Base-by-base conservation (phyloP, 2,329 filamentous ascomycete species). In the Chaetomiaceae sp. region DNA sequence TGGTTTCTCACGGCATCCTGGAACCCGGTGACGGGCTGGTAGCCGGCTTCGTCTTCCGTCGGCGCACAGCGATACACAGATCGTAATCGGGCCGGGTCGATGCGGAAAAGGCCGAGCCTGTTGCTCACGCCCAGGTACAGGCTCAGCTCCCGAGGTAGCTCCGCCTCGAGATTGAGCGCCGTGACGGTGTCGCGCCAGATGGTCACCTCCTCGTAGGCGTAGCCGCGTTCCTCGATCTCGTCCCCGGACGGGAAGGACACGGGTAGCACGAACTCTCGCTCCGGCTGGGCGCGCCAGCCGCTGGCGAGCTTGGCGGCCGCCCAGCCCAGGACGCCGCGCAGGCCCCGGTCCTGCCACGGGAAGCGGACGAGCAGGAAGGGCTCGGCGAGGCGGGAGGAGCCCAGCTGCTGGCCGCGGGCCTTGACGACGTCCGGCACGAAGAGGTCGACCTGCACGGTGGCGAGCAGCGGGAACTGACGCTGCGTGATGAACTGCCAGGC, bases 401-500 rank as follows among this genome's bases (percentile, higher is more conserved):
- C 22, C 22, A 9, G 9, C 22, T 6, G 67, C 61, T 70, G 72
- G 43, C 76, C 73, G 10, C 44, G 46, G 38, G 64, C 62, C 27
- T 73, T 68, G 38, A 66, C 58, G 14, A 74, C 67, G 63, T 88
- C 83, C 0, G 85, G 84, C 20, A 83, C 65, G 83, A 84, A 90
- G 37, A 84, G 69, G 57, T 83, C 78, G 20, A 81, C 73, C 47
- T 71, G 74, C 41, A 96, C 73, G 38, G 81, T 82, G 7, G 87
- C 83, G 42, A 97, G 73, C 34, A 74, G 75, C 1, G 88, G 81
- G 54, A 81, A 81, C 54, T 84, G 76, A 46, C 84, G 71, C 61
- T 82, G 78, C 0, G 86, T 88, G 62, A 88, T 71, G 60, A 86
- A 83, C 12, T 81, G 74, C 86, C 86, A 93, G 19, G 67, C 65